Percentiles rank a stretch among this genome's conserved stretches.
Evolutionary conservation across 169 alveolate genomes (phyloP).

Genomic region (Plasmodium gonderi): DNA sequence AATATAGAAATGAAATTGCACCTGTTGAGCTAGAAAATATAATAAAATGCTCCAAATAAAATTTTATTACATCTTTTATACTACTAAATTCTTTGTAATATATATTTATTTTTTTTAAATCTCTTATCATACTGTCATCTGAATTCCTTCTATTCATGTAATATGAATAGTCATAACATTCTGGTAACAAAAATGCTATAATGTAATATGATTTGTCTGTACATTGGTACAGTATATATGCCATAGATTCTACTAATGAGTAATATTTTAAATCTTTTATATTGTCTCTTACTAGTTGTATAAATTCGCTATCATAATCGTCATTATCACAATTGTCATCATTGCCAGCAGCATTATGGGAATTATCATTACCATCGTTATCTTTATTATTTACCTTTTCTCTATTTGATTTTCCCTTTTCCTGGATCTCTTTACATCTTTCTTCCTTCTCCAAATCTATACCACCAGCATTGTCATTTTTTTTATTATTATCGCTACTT

Average conservation of each 20-base stretch:
- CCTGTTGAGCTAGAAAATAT: slow-evolving; percentile 82
- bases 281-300: slow-evolving; percentile 39
- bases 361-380: not conserved
- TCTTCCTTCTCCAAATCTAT: not conserved
- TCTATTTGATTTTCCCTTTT: not conserved
- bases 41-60: slow-evolving; percentile 77
- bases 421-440: not conserved
- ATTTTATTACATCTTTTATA: slow-evolving; percentile 81
- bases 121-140: slow-evolving; percentile 21
- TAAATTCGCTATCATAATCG: slow-evolving; percentile 39
- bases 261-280: slow-evolving; percentile 64
- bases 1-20: slow-evolving; percentile 80
- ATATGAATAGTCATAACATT: slow-evolving; percentile 49
- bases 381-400: not conserved
- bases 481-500: not conserved
- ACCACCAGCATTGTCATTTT: not conserved
- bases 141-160: slow-evolving; percentile 28
- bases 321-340: not conserved
- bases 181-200: slow-evolving; percentile 54
- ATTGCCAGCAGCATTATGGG: not conserved
- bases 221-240: slow-evolving; percentile 68
- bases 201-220: slow-evolving; percentile 62
- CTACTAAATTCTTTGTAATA: slow-evolving; percentile 77
- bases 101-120: slow-evolving; percentile 69
- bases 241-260: slow-evolving; percentile 64